Conservation (phyloP, 2,329 filamentous ascomycete species). For the Colletotrichum destructivum region DNA sequence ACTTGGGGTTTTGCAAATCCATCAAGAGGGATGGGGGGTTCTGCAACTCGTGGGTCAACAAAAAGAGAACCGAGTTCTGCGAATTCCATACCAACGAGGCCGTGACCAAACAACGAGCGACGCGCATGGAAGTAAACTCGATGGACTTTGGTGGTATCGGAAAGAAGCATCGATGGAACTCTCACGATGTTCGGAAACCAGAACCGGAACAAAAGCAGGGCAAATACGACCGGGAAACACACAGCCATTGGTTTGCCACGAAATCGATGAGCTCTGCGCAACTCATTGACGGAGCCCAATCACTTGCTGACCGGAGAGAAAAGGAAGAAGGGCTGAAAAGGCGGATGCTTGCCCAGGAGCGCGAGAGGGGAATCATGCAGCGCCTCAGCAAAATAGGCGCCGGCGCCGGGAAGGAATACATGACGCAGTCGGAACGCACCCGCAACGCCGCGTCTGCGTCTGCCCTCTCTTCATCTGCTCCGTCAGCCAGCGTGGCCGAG, state of each 20-base stretch:
- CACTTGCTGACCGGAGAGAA: constrained; percentile 71
- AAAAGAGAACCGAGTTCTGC: constrained; percentile 89
- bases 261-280: constrained; percentile 69
- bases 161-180: constrained; percentile 38
- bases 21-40: constrained; percentile 86
- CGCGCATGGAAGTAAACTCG: constrained; percentile 84
- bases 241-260: constrained; percentile 69
- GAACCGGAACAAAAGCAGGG: constrained; percentile 50
- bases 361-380: constrained; percentile 80
- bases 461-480: constrained; percentile 7
- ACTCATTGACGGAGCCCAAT: constrained; percentile 77
- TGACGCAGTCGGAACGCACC: constrained; percentile 59
- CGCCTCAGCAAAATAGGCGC: constrained; percentile 75
- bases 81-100: constrained; percentile 92
- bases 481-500: constrained; percentile 44
- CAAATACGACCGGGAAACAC: constrained; percentile 72
- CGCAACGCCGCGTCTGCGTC: constrained; percentile 21
- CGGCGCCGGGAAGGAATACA: constrained; percentile 80
- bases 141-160: constrained; percentile 65
- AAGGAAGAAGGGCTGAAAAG: constrained; percentile 77
- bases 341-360: constrained; percentile 76
- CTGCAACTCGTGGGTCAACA: constrained; percentile 90
- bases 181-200: constrained; percentile 50
- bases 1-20: constrained; percentile 90
- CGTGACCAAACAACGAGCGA: constrained; percentile 75